phyloP scores from a whole-genome alignment of 257 asterid species.

The Verbena officinalis region DNA sequence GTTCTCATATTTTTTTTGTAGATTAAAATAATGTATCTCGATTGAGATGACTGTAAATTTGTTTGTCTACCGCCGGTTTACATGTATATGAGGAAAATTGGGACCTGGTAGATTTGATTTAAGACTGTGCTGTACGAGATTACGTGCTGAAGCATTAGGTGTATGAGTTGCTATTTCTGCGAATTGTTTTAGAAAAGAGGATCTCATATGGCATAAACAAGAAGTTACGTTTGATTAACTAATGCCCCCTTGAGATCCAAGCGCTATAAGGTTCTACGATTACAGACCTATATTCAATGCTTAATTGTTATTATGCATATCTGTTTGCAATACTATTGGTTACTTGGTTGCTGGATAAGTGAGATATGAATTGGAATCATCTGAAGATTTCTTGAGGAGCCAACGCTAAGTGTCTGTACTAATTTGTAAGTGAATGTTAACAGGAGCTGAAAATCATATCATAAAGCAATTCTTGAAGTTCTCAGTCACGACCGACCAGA shows the following conservation, averaged over 20 bases:
- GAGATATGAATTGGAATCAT: slow-evolving; percentile 10
- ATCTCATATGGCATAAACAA: slow-evolving; percentile 18
- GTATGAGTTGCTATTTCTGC: too few species aligned
- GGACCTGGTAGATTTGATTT: too few species aligned
- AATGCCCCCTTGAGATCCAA: neutral
- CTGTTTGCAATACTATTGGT: neutral
- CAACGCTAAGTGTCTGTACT: slow-evolving; percentile 2
- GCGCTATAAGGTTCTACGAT: neutral
- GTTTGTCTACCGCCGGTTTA: neutral
- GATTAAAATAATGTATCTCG: slow-evolving; percentile 3
- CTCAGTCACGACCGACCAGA: neutral
- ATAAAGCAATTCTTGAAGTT: slow-evolving; percentile 23
- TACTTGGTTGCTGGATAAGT: slow-evolving; percentile 9
- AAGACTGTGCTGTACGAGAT: too few species aligned
- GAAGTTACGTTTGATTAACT: slow-evolving; percentile 12
- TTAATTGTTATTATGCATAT: neutral
- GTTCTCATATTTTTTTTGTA: neutral
- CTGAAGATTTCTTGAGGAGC: neutral
- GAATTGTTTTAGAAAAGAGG: too few species aligned
- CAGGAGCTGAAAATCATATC: slow-evolving; percentile 31
- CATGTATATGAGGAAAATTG: slow-evolving; percentile 1
- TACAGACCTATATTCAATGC: neutral
- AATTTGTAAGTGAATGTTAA: slow-evolving; percentile 14
- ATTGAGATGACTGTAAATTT: slow-evolving; percentile 8
- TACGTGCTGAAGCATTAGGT: too few species aligned